phyloP scores from a whole-genome alignment of 2,329 filamentous ascomycete genomes.

The Acrocalymma vagum region DNA sequence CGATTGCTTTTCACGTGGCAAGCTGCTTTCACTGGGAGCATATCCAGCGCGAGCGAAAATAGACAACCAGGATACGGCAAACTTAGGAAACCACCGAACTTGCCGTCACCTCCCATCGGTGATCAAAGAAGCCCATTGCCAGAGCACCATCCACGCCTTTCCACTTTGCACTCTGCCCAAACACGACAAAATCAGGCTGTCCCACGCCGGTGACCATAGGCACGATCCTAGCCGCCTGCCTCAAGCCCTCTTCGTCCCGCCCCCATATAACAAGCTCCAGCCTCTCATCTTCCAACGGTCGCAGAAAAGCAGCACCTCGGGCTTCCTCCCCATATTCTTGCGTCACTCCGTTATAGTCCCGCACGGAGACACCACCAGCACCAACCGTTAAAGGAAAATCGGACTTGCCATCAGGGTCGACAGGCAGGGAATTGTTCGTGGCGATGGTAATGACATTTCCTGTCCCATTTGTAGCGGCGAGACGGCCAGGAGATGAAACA shows the following conservation, averaged over 20 bases:
- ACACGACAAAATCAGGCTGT: constrained; percentile 65
- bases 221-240: constrained; percentile 61
- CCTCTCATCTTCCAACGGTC: constrained; percentile 56
- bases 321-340: constrained; percentile 40
- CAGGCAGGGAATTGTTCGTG: constrained; percentile 34
- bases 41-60: too few species aligned
- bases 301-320: constrained; percentile 61
- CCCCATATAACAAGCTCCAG: constrained; percentile 68
- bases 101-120: constrained; percentile 60
- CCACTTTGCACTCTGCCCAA: constrained; percentile 57
- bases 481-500: constrained; percentile 9
- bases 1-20: too few species aligned
- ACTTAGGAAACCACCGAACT: constrained; percentile 52
- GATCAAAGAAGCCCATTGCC: constrained; percentile 65
- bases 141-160: constrained; percentile 61
- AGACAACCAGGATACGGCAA: too few species aligned
- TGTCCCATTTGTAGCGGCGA: constrained; percentile 4
- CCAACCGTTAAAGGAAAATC: constrained; percentile 42
- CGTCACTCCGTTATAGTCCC: constrained; percentile 26
- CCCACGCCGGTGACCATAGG: constrained; percentile 65
- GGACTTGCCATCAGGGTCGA: constrained; percentile 13
- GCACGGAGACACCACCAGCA: constrained; percentile 24
- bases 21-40: too few species aligned
- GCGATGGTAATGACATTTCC: constrained; percentile 59
- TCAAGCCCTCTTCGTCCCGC: constrained; percentile 55